phyloP scores from a whole-genome alignment of 2,329 filamentous ascomycete genomes.

The Trichoderma aggressivum region DNA sequence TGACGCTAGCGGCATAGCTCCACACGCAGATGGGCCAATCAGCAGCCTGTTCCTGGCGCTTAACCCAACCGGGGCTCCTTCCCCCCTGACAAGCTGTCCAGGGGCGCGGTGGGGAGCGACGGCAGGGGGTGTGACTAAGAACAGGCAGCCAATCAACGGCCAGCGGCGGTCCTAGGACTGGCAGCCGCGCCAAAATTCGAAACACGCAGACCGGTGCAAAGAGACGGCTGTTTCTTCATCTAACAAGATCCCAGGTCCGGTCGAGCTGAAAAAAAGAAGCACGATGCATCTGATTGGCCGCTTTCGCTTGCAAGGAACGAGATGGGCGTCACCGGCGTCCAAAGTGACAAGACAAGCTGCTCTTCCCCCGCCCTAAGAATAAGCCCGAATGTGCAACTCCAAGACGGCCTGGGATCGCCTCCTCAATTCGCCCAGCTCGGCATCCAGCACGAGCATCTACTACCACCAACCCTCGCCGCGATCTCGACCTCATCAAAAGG shows the following conservation, averaged over 20 bases:
- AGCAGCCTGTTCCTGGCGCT: slow-evolving; percentile 39
- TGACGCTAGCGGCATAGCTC: not conserved
- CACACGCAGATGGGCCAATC: slow-evolving; percentile 39
- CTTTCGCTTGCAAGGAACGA: not conserved
- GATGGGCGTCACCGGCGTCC: not conserved
- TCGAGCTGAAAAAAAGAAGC: not conserved
- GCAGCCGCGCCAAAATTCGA: slow-evolving; percentile 9
- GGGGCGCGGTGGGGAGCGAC: slow-evolving; percentile 1
- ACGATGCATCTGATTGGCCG: not conserved
- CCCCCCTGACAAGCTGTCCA: slow-evolving; percentile 6
- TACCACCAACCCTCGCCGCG: not conserved
- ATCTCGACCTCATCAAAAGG: not conserved
- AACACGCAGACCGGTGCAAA: not conserved
- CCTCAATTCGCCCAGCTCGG: not conserved
- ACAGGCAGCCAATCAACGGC: not conserved
- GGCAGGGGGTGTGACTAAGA: slow-evolving; percentile 9
- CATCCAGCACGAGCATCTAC: not conserved
- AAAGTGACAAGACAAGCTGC: not conserved
- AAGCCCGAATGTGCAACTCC: not conserved
- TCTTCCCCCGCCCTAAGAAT: not conserved
- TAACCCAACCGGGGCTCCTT: slow-evolving; percentile 24
- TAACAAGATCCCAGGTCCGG: not conserved
- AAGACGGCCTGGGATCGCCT: not conserved
- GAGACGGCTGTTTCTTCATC: slow-evolving; percentile 5
- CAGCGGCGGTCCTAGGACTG: not conserved